phyloP scores from a whole-genome alignment of 176 grass and related monocot species.

The Oryza australiensis region DNA sequence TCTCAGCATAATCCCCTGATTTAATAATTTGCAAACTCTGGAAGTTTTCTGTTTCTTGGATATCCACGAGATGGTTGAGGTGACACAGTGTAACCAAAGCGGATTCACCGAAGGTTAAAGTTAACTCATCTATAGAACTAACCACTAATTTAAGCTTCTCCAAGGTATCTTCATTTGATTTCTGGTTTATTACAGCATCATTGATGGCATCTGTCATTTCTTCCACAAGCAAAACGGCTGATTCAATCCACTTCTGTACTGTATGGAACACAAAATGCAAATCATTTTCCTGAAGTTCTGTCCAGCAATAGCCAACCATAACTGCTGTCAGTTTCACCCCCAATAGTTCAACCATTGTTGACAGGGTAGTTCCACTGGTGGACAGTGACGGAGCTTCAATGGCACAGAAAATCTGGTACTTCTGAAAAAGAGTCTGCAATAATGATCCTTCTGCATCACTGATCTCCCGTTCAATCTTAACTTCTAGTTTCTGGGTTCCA shows the following conservation, averaged over 20 bases:
- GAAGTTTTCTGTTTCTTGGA: conserved; percentile 46
- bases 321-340: conserved; percentile 71
- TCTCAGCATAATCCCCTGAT: conserved; percentile 57
- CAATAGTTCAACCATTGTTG: conserved; percentile 55
- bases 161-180: conserved; percentile 39
- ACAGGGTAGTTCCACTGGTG: conserved; percentile 11
- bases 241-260: conserved; percentile 70
- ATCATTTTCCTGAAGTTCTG: conserved; percentile 68
- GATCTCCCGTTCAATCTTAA: conserved; percentile 51
- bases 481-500: conserved; percentile 35
- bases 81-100: conserved; percentile 70
- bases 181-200: conserved; percentile 45
- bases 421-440: conserved; percentile 62
- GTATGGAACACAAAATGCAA: conserved; percentile 63
- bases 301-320: conserved; percentile 79
- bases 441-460: conserved; percentile 55
- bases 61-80: conserved; percentile 51
- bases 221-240: conserved; percentile 79
- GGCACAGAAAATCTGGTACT: conserved; percentile 54
- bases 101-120: conserved; percentile 56
- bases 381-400: conserved; percentile 19
- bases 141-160: conserved; percentile 63
- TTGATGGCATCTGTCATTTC: conserved; percentile 70
- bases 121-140: conserved; percentile 51
- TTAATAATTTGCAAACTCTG: conserved; percentile 44